These are phyloP conservation scores for Diplodia scrobiculata DNA, from an alignment of 2,329 filamentous ascomycete species.

Conservation along the genomic window DNA sequence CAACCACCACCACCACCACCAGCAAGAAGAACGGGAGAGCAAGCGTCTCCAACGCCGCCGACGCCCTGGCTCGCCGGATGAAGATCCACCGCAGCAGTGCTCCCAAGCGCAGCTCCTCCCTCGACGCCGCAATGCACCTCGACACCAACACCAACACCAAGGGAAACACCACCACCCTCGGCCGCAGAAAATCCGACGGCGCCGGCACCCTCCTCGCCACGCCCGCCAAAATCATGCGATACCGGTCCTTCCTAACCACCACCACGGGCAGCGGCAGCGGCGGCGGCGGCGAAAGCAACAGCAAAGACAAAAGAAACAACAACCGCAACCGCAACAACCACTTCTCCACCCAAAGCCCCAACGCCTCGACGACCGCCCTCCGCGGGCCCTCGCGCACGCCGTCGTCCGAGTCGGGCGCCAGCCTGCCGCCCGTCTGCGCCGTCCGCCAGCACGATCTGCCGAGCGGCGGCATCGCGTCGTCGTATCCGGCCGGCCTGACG, in stretches of 20 bases:
- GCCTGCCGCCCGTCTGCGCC: conserved; percentile 1
- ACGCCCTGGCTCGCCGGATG: conserved; percentile 2
- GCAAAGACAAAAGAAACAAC: background rate
- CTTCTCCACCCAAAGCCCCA: background rate
- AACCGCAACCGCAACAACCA: too few relatives aligned
- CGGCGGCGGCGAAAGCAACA: background rate
- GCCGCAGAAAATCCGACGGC: conserved; percentile 3
- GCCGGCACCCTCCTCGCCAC: conserved; percentile 5
- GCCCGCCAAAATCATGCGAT: background rate
- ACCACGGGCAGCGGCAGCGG: background rate
- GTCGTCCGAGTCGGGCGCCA: conserved; percentile 9
- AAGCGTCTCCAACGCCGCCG: background rate
- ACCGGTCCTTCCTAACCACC: background rate
- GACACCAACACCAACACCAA: background rate
- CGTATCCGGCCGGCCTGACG: background rate
- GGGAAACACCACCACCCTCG: background rate
- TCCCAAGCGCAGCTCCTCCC: background rate
- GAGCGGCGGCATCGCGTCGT: background rate
- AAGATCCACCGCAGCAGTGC: background rate
- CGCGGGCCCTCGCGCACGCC: background rate
- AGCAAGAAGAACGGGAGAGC: background rate
- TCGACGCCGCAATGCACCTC: background rate
- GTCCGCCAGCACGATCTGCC: background rate
- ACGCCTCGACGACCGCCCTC: background rate
- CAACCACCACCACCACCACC: background rate